These are phyloP conservation scores for Phanerodontia chrysosporium DNA, from an alignment of 768 basidiomycete genomes.

Conservation along the genomic window DNA sequence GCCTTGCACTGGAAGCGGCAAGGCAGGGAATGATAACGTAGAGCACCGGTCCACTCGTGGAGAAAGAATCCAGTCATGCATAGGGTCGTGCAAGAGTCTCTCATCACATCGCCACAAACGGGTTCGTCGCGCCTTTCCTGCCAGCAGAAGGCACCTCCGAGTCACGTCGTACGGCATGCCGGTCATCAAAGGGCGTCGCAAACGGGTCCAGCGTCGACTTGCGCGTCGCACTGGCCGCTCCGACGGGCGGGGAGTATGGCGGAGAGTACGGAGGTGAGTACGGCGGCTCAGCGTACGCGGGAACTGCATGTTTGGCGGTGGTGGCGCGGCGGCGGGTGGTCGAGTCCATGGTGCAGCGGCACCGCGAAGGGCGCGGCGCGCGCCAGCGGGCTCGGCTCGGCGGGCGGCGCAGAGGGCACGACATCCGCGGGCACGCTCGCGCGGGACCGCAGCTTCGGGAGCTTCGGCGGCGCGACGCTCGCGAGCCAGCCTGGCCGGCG, in stretches of 20 bases:
- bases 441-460: slow-evolving; percentile 8
- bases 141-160: slow-evolving; percentile 14
- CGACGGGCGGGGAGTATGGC: slow-evolving; percentile 15
- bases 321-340: slow-evolving; percentile 2
- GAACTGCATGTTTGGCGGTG: slow-evolving; percentile 14
- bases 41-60: neutral
- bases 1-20: neutral
- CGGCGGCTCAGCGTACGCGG: slow-evolving; percentile 23
- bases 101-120: slow-evolving; percentile 33
- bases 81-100: neutral
- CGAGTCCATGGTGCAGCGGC: slow-evolving; percentile 41
- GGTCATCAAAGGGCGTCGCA: slow-evolving; percentile 78
- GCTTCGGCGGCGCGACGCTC: slow-evolving; percentile 11
- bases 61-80: no score
- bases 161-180: slow-evolving; percentile 31
- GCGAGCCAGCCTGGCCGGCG: slow-evolving; percentile 23
- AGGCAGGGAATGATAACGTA: neutral
- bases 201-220: slow-evolving; percentile 48
- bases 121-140: slow-evolving; percentile 50
- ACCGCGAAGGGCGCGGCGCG: slow-evolving; percentile 28
- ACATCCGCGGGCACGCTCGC: slow-evolving; percentile 16
- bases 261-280: slow-evolving; percentile 18
- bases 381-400: slow-evolving; percentile 14
- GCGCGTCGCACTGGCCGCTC: slow-evolving; percentile 37
- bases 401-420: slow-evolving; percentile 5